Conservation (phyloP, 1,284 basidiomycete genomes). For the Marasmius tenuissimus region DNA sequence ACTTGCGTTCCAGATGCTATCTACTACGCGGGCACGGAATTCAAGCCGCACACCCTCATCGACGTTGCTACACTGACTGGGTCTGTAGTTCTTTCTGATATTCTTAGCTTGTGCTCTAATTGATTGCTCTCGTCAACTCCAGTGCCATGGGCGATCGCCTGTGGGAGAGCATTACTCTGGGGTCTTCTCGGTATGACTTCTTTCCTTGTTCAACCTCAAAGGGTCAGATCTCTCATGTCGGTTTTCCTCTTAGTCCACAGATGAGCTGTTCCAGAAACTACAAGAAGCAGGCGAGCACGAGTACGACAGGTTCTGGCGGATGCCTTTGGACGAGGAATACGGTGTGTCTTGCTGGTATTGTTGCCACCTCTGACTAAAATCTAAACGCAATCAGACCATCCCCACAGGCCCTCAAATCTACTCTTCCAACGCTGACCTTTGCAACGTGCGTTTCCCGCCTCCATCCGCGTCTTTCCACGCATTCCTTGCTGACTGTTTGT, state of each 20-base stretch:
- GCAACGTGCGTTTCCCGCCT: constrained; percentile 57
- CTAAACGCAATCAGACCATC: not conserved
- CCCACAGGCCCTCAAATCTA: constrained; percentile 62
- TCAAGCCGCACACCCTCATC: constrained; percentile 80
- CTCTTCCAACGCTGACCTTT: constrained; percentile 78
- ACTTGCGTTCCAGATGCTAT: constrained; percentile 62
- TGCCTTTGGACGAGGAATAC: constrained; percentile 83
- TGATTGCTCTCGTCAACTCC: constrained; percentile 2
- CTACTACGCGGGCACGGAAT: constrained; percentile 79
- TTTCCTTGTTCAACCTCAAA: not conserved
- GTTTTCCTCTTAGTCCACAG: constrained; percentile 51
- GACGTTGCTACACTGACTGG: constrained; percentile 85
- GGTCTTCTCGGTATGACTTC: constrained; percentile 68
- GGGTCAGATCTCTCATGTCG: not conserved
- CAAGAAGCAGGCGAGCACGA: constrained; percentile 71
- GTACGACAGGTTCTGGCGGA: constrained; percentile 82
- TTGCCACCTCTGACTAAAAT: not conserved
- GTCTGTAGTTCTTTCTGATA: constrained; percentile 34
- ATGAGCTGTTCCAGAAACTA: constrained; percentile 74
- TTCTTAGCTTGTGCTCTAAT: constrained; percentile 13
- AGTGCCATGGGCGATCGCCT: constrained; percentile 67
- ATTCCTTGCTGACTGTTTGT: constrained; percentile 3
- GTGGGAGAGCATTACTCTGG: constrained; percentile 79
- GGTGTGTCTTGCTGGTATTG: constrained; percentile 16
- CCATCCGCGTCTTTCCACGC: not conserved